phyloP scores from a whole-genome alignment of 1,284 basidiomycete genomes.

The Golubevia sp. region DNA sequence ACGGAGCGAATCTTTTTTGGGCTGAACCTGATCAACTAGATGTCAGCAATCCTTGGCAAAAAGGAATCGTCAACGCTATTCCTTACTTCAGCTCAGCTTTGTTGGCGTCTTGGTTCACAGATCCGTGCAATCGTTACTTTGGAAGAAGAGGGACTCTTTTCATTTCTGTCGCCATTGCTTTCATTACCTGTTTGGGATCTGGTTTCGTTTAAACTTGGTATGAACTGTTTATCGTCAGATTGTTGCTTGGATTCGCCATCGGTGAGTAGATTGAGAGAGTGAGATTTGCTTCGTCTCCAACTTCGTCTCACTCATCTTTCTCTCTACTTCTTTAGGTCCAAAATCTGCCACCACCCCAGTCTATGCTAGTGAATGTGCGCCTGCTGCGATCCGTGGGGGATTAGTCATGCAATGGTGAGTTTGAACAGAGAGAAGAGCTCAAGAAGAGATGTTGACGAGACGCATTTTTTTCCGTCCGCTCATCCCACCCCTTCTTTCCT shows the following conservation, averaged over 20 bases:
- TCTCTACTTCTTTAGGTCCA: too few relatives aligned
- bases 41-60: neutral
- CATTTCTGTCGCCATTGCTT: constrained; percentile 29
- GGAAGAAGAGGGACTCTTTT: constrained; percentile 51
- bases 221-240: constrained; percentile 35
- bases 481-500: neutral
- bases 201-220: constrained; percentile 40
- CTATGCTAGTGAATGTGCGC: constrained; percentile 47
- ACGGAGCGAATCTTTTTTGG: constrained; percentile 43
- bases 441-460: too few relatives aligned
- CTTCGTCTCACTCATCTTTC: too few relatives aligned
- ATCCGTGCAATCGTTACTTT: constrained; percentile 41
- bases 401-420: constrained; percentile 38
- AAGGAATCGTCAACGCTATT: constrained; percentile 40
- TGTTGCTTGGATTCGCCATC: constrained; percentile 48
- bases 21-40: neutral
- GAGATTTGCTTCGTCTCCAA: too few relatives aligned
- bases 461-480: too few relatives aligned
- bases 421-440: neutral
- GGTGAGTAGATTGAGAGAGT: too few relatives aligned
- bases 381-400: constrained; percentile 46
- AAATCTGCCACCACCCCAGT: constrained; percentile 45
- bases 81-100: constrained; percentile 48
- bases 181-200: constrained; percentile 36
- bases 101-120: constrained; percentile 50